These are phyloP conservation scores for Raffaelea albimanens DNA, from an alignment of 2,329 filamentous ascomycete genomes.

Conservation along the genomic window DNA sequence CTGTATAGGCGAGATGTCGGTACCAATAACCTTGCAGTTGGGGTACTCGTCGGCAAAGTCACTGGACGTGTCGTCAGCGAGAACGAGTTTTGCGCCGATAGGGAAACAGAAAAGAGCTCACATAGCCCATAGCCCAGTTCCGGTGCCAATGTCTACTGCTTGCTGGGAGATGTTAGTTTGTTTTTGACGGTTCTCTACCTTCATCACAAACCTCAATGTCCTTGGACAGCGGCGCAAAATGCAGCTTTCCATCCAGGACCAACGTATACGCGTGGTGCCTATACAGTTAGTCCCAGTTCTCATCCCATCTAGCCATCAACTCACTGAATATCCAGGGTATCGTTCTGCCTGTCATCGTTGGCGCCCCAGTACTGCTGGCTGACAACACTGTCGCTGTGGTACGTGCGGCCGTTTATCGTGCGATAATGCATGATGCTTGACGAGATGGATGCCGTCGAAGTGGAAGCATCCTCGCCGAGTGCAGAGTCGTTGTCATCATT, in stretches of 20 bases:
- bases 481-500: constrained; percentile 7
- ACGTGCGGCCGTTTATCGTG: constrained; percentile 18
- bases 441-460: constrained; percentile 18
- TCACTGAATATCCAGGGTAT: constrained; percentile 21
- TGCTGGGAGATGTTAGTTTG: constrained; percentile 6
- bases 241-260: constrained; percentile 15
- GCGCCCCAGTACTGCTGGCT: constrained; percentile 18
- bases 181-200: neutral
- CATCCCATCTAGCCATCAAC: neutral
- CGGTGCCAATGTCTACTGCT: constrained; percentile 43
- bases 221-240: constrained; percentile 14
- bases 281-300: too few relatives aligned
- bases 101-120: neutral
- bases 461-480: constrained; percentile 2
- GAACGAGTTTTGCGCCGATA: neutral
- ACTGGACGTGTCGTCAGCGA: constrained; percentile 21
- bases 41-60: constrained; percentile 36
- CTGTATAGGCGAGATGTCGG: constrained; percentile 48
- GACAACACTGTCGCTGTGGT: constrained; percentile 15
- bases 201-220: neutral
- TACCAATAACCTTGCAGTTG: constrained; percentile 36
- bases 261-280: constrained; percentile 19
- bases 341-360: constrained; percentile 21
- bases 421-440: constrained; percentile 20
- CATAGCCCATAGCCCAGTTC: constrained; percentile 38